phyloP scores from a whole-genome alignment of 441 rosid species.

The Croton laevigatus region DNA sequence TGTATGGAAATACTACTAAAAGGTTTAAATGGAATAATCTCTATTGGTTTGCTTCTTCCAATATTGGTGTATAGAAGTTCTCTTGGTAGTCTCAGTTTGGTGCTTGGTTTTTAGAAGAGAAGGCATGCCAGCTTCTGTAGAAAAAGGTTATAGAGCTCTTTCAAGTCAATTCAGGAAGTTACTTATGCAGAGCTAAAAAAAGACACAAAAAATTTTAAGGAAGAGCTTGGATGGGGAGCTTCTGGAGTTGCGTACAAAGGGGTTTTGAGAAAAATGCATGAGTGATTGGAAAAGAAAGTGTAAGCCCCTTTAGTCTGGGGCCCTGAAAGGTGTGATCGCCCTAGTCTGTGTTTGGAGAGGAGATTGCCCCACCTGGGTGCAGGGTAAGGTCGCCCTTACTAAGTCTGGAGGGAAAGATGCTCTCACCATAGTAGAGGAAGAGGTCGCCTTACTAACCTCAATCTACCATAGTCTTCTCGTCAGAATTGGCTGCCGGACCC shows the following conservation, averaged over 20 bases:
- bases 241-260: slow-evolving; percentile 40
- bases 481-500: too few species aligned
- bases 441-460: too few species aligned
- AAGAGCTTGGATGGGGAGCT: slow-evolving; percentile 39
- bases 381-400: too few species aligned
- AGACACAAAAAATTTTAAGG: slow-evolving; percentile 34
- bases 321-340: too few species aligned
- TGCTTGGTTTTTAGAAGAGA: slow-evolving; percentile 31
- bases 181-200: slow-evolving; percentile 29
- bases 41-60: slow-evolving; percentile 36
- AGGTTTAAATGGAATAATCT: slow-evolving; percentile 39
- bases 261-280: too few species aligned
- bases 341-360: too few species aligned
- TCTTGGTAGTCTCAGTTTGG: slow-evolving; percentile 29
- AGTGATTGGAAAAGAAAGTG: too few species aligned
- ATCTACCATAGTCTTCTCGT: too few species aligned
- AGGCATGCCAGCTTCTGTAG: slow-evolving; percentile 11
- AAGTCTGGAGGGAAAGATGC: too few species aligned
- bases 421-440: too few species aligned
- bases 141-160: slow-evolving; percentile 28
- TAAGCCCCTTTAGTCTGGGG: too few species aligned
- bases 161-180: slow-evolving; percentile 35
- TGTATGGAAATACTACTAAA: slow-evolving; percentile 21
- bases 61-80: slow-evolving; percentile 39
- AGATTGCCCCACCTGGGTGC: too few species aligned